Conservation (phyloP, 2,329 filamentous ascomycete genomes). For the Gnomoniopsis sp. region DNA sequence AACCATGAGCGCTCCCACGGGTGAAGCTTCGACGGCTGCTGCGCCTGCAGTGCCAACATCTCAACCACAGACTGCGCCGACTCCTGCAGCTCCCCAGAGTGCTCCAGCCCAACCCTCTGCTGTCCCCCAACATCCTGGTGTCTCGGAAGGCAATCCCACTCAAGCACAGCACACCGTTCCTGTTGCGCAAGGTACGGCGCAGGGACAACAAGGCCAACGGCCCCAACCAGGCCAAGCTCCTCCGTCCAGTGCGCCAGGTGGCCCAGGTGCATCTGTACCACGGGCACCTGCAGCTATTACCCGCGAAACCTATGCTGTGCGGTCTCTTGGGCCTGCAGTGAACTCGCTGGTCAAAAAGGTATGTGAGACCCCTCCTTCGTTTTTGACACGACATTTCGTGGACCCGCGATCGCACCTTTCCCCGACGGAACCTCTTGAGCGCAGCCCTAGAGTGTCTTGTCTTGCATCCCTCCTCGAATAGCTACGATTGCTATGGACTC, state of each 20-base stretch:
- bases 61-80: constrained; percentile 1
- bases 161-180: constrained; percentile 12
- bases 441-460: neutral
- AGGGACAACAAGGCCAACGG: neutral
- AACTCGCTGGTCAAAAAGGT: constrained; percentile 69
- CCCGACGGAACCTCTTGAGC: neutral
- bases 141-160: constrained; percentile 5
- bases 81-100: neutral
- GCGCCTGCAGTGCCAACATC: constrained; percentile 6
- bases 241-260: constrained; percentile 3
- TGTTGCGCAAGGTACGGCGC: constrained; percentile 6
- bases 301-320: constrained; percentile 56
- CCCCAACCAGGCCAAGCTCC: neutral
- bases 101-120: neutral
- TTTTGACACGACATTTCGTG: neutral
- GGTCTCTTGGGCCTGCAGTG: constrained; percentile 64
- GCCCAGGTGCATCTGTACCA: constrained; percentile 18
- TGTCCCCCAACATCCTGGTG: neutral
- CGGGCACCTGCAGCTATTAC: constrained; percentile 23
- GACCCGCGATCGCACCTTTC: neutral
- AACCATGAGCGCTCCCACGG: constrained; percentile 17
- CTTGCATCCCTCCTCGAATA: neutral
- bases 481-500: constrained; percentile 4
- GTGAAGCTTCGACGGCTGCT: constrained; percentile 15
- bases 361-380: constrained; percentile 26